Evolutionary conservation across 148 eudicot genomes (phyloP), one percentile per base, ranked within the genome.

Genomic region (Silene conica): DNA sequence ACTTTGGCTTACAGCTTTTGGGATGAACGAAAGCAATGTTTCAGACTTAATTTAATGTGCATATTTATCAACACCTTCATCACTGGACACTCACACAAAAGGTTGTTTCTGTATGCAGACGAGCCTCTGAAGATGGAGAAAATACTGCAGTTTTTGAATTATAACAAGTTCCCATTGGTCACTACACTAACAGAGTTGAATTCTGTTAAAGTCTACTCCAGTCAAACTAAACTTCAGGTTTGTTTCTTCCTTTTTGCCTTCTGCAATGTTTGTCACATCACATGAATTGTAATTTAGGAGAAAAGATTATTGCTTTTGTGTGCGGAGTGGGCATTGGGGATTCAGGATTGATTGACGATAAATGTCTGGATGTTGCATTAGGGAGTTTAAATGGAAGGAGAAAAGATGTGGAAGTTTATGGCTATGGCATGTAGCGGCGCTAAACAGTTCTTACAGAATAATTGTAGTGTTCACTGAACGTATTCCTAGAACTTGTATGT

Each of bases 131-230:
- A 80, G 74, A 75, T 14, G 79, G 90, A 87, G 69, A 83, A 81
- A 22, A 86, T 95, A 67, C 77, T 95, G 83, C 86, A 87, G 50
- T 95, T 95, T 84, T 73, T 92, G 87, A 89, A 86, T 3, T 34
- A 74, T 67, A 88, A 92, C 89, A 95, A 90, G 82, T 92, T 95
- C 77, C 98, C 98, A 46, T 83, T 95, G 79, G 92, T 92, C 74
- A 90, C 93, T 12, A 60, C 82, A 57, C 83, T 95, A 65, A 92
- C 97, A 75, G 98, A 95, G 61, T 77, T 88, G 45, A 92, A 92
- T 73, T 83, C 97, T 70, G 87, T 81, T 68, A 88, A 83, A 87
- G 89, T 89, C 73, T 92, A 90, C 77, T 82, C 92, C 78, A 95
- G 87, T 77, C 69, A 81, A 77, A 70, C 79, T 64, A 86, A 86